Conservation (phyloP, 164 flowering plant species). For the Vitis amurensis region DNA sequence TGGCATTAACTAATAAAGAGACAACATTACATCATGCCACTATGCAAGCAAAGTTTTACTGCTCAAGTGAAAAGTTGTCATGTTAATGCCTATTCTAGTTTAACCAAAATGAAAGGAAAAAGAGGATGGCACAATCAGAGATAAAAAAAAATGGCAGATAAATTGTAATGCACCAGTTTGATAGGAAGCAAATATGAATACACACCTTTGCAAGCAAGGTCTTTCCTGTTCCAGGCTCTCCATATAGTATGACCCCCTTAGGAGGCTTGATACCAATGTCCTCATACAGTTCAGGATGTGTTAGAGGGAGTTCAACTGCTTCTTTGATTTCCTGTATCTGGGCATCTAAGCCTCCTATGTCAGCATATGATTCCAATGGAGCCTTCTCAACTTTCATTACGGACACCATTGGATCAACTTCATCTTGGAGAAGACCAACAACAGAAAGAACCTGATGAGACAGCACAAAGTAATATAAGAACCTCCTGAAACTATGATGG, state of each 20-base stretch:
- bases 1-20: too few species aligned
- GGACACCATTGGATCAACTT: slow-evolving; percentile 85
- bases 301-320: slow-evolving; percentile 86
- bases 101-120: too few species aligned
- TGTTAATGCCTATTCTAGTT: too few species aligned
- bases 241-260: slow-evolving; percentile 84
- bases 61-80: too few species aligned
- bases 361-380: slow-evolving; percentile 82
- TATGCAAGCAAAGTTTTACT: too few species aligned
- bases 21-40: too few species aligned
- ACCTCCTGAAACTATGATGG: too few species aligned
- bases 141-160: not conserved
- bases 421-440: slow-evolving; percentile 87
- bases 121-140: not conserved
- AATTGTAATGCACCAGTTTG: not conserved
- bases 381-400: slow-evolving; percentile 90
- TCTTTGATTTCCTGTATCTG: slow-evolving; percentile 90
- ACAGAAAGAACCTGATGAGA: slow-evolving; percentile 68
- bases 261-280: slow-evolving; percentile 92
- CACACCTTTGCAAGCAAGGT: slow-evolving; percentile 83
- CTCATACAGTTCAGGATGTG: slow-evolving; percentile 86
- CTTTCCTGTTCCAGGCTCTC: slow-evolving; percentile 91
- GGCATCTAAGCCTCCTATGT: slow-evolving; percentile 86
- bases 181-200: not conserved
- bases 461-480: not conserved